Evolutionary conservation across 2,329 filamentous ascomycete genomes (phyloP).

Genomic region (Paecilomyces dactylethromorphus): DNA sequence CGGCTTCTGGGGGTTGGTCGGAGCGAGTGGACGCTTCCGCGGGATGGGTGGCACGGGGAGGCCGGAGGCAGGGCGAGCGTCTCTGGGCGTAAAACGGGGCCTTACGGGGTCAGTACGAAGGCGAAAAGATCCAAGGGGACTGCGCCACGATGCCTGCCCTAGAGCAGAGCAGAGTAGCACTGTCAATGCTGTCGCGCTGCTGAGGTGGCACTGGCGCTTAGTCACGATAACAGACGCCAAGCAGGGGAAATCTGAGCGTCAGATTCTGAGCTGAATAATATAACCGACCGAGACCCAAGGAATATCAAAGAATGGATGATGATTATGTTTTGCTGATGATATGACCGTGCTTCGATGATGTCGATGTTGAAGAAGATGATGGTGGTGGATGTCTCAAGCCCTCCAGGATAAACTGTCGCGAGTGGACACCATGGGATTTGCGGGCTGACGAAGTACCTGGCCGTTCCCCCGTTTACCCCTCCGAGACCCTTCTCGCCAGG

Average conservation of each 20-base stretch:
- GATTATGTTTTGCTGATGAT: background rate
- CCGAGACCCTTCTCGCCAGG: background rate
- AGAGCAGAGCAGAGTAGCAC: background rate
- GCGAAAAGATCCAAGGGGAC: conserved; percentile 1
- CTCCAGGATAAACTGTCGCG: background rate
- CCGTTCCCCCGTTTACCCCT: background rate
- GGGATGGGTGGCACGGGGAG: background rate
- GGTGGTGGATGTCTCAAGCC: background rate
- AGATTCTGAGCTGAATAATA: background rate
- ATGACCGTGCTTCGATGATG: background rate
- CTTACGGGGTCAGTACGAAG: background rate
- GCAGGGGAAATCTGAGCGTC: background rate
- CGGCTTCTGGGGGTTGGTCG: background rate
- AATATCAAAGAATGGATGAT: background rate
- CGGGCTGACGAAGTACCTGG: background rate
- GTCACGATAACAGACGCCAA: background rate
- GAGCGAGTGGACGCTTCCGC: background rate
- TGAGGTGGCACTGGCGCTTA: conserved; percentile 1
- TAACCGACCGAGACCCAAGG: background rate
- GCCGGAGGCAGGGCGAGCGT: background rate
- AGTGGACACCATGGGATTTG: background rate
- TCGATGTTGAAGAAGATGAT: background rate
- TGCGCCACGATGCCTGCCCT: conserved; percentile 3
- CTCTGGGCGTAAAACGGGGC: background rate
- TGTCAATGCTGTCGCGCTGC: background rate